phyloP scores from a whole-genome alignment of 2,329 filamentous ascomycete species.

The Venturia nashicola region DNA sequence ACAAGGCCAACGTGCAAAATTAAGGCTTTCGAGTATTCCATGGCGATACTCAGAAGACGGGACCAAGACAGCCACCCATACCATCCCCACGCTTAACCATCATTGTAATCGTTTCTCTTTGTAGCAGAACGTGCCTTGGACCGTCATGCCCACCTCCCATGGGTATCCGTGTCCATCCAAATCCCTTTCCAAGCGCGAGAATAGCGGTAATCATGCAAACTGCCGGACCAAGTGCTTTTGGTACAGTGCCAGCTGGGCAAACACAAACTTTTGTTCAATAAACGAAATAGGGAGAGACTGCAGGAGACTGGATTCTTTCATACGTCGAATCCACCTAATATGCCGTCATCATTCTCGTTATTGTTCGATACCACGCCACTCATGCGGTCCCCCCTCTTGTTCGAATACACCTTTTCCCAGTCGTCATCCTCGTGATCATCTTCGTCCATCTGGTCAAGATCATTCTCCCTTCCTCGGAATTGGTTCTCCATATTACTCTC shows the following conservation, averaged over 20 bases:
- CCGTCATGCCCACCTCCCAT: neutral
- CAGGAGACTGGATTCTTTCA: constrained; percentile 10
- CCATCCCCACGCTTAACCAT: neutral
- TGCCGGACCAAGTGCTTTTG: neutral
- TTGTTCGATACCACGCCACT: constrained; percentile 30
- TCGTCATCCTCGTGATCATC: constrained; percentile 29
- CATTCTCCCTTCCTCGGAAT: constrained; percentile 37
- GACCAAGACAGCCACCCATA: neutral
- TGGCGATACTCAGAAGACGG: neutral
- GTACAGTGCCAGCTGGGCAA: neutral
- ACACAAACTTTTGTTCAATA: neutral
- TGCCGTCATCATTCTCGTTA: constrained; percentile 30
- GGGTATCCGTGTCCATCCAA: neutral
- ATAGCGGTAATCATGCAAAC: neutral
- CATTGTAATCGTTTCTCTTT: neutral
- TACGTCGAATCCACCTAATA: constrained; percentile 33
- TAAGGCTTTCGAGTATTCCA: neutral
- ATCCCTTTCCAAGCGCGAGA: neutral
- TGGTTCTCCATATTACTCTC: constrained; percentile 89
- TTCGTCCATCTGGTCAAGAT: constrained; percentile 33
- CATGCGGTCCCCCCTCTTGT: constrained; percentile 36
- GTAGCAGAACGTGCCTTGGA: neutral
- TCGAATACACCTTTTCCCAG: constrained; percentile 23
- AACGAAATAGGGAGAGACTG: neutral
- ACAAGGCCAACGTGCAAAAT: neutral